Base-by-base conservation (phyloP, 768 basidiomycete species). In the Lentinula detonsa region DNA sequence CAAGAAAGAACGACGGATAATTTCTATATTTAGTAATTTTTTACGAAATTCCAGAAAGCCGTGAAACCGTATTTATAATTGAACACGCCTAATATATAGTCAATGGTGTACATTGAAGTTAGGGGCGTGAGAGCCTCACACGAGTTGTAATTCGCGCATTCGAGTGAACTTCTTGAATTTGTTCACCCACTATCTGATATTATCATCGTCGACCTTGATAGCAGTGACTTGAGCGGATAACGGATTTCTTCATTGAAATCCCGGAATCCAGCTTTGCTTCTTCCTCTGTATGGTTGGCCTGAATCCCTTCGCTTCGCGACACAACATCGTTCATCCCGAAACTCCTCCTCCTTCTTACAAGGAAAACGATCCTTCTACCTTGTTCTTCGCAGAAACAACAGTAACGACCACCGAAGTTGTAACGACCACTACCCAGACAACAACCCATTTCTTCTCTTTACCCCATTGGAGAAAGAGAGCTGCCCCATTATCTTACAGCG, bases 391-490 rank as follows among this genome's bases (percentile, higher is more conserved):
- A 51, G 79, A 78, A 67, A 80, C 74, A 40, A 80, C 79, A 31
- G 80, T 80, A 54, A 81, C 80, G 31, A 79, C 75, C 33, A 81
- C 79, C 21, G 74, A 76, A 64, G 71, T 73, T 42, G 73, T 78
- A n/a, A 76, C 78, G 7, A 79, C 81, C 33, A 75, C 77, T 23
- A 78, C 80, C 11, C 74, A 76, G 55, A 78, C 80, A 11, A 75
- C 81, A 11, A 80, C 83, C 23, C 85, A 84, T 71, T 84, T 89
- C 72, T 84, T 90, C 71, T 85, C 87, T 23, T 71, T 86, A 28
- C 84, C 87, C 15, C 76, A 79, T 62, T 88, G 86, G 87, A 81
- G 77, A 67, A 86, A 81, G 65, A 85, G 81, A 62, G 74, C 72
- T 33, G 67, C 72, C 35, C 69, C 73, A 51, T 64, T 69, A 21